Evolutionary conservation across 2,329 filamentous ascomycete species (phyloP).

Genomic region (Cercospora berteroae): DNA sequence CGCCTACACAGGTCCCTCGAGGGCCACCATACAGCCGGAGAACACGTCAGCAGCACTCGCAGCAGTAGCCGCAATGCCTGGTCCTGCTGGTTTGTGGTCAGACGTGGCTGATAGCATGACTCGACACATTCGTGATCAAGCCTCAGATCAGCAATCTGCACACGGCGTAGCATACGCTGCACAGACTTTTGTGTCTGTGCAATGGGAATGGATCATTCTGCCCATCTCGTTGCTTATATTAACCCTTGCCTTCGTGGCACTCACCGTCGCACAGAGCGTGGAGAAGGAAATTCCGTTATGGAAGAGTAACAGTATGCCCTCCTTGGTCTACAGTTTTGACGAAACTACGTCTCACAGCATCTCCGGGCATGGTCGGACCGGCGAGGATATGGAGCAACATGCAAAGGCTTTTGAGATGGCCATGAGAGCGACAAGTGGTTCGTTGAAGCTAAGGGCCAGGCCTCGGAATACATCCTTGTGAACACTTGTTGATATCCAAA

Average conservation of each 20-base stretch:
- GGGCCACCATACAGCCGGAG: background rate
- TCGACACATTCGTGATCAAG: background rate
- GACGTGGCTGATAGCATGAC: conserved; percentile 17
- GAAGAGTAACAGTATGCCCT: conserved; percentile 21
- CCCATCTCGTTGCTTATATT: conserved; percentile 11
- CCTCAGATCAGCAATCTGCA: background rate
- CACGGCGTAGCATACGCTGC: background rate
- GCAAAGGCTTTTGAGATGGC: conserved; percentile 7
- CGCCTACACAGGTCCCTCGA: background rate
- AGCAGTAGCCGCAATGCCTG: background rate
- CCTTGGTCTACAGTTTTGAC: conserved; percentile 17
- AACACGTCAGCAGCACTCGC: too few relatives aligned
- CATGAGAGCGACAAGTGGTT: background rate
- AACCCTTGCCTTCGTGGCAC: conserved; percentile 7
- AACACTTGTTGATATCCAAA: too few relatives aligned
- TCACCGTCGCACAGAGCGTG: conserved; percentile 6
- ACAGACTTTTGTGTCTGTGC: conserved; percentile 12
- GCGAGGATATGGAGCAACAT: background rate
- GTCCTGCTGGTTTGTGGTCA: conserved; percentile 1
- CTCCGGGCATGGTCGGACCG: background rate
- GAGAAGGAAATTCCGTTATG: conserved; percentile 8
- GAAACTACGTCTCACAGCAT: background rate
- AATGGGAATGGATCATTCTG: conserved; percentile 18
- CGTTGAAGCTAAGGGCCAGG: background rate
- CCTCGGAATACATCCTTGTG: background rate